phyloP scores from a whole-genome alignment of 2,329 filamentous ascomycete genomes.

The Penicillium sp. region DNA sequence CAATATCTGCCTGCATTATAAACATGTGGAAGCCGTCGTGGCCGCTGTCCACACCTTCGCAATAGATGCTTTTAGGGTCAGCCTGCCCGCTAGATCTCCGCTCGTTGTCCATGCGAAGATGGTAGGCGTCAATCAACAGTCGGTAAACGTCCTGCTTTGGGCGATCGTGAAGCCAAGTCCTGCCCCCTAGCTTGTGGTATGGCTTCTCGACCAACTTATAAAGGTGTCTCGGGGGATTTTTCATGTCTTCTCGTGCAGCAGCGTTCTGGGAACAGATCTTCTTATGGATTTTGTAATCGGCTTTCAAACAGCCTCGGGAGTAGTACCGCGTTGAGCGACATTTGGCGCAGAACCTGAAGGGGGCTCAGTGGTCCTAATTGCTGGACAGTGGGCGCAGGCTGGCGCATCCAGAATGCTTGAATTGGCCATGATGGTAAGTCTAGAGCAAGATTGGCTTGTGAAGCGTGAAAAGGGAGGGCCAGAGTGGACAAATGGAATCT shows the following conservation, averaged over 20 bases:
- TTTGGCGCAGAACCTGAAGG: constrained; percentile 48
- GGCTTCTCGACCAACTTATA: constrained; percentile 38
- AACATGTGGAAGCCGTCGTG: background rate
- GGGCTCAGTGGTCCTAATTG: background rate
- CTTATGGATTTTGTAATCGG: constrained; percentile 58
- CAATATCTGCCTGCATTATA: too few species aligned
- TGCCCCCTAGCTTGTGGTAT: constrained; percentile 47
- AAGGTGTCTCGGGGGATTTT: constrained; percentile 19
- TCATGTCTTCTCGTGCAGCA: background rate
- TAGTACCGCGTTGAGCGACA: constrained; percentile 57
- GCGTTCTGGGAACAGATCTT: constrained; percentile 44
- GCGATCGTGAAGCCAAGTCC: constrained; percentile 52
- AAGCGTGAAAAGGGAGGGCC: too few species aligned
- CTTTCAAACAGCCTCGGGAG: constrained; percentile 57
- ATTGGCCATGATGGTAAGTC: too few species aligned
- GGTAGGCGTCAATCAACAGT: constrained; percentile 56
- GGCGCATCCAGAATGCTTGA: too few species aligned
- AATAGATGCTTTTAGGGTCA: background rate
- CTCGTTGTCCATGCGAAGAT: constrained; percentile 39
- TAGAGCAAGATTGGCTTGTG: too few species aligned
- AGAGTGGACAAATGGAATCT: too few species aligned
- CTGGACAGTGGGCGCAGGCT: too few species aligned
- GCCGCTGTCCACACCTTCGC: background rate
- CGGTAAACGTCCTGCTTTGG: constrained; percentile 52
- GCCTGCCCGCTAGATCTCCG: background rate